Conservation (phyloP, 2,329 filamentous ascomycete species). For the Claviceps maximensis region DNA sequence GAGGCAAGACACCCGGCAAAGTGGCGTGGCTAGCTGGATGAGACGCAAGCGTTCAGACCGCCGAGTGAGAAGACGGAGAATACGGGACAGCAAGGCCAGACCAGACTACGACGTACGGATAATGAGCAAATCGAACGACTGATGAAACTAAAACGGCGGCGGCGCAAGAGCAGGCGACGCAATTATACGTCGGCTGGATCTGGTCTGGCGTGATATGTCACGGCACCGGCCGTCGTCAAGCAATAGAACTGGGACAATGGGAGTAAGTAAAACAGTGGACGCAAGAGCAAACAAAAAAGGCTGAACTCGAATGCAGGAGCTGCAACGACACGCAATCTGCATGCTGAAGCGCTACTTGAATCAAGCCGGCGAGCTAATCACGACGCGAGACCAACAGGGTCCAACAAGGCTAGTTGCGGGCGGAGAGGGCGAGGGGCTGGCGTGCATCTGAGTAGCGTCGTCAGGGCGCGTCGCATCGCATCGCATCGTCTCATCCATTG, state of each 20-base stretch:
- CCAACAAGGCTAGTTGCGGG: neutral
- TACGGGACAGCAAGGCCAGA: too few species aligned
- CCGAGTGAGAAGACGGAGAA: too few species aligned
- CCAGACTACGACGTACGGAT: neutral
- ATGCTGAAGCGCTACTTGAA: neutral
- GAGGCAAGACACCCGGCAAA: too few species aligned
- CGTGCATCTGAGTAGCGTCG: neutral
- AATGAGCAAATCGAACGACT: neutral
- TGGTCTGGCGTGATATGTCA: neutral
- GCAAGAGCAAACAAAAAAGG: neutral
- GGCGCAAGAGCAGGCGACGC: neutral
- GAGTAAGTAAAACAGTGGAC: too few species aligned
- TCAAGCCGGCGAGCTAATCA: neutral
- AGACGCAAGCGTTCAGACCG: neutral
- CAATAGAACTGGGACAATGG: too few species aligned
- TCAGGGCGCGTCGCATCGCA: neutral
- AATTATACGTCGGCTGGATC: neutral
- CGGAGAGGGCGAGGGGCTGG: neutral
- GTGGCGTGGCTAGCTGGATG: neutral
- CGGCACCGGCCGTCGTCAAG: too few species aligned
- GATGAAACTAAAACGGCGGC: too few species aligned
- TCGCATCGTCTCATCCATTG: too few species aligned
- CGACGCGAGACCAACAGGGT: neutral
- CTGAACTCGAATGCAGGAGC: neutral
- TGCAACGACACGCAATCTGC: neutral